Evolutionary conservation across 169 alveolate species (phyloP), one percentile per base, ranked within the genome.

Genomic region (Cryptosporidium sp.): DNA sequence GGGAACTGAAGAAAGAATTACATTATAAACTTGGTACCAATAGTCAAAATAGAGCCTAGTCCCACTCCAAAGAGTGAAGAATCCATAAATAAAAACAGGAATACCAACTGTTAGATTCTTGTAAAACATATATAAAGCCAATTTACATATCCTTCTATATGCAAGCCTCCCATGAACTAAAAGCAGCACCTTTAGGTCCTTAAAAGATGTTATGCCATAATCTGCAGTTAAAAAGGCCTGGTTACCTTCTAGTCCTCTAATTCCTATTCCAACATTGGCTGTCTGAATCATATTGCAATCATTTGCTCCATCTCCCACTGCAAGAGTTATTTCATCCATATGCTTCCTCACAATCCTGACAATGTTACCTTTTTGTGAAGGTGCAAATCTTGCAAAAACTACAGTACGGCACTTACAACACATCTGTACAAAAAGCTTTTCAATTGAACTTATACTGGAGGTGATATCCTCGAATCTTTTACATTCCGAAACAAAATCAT

Each of bases 231-330:
- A 93, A 52, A 96, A 96, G 0, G 99, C 99, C 91, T 97, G 98
- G 29, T 95, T 92, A 5, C 99, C 99, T 91, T 98, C 99, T 62
- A 96, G 92, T 31, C 99, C 99, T 51, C 94, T 93, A 31, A 97
- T 94, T 35, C 99, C 99, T 10, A 98, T 97, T 8, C 99, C 99
- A 29, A 98, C 98, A 85, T 98, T 97, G 44, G 99, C 99, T 69
- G 96, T 98, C 87, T 96, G 94, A 45, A 99, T 97, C 99, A 99
- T 99, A 31, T 98, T 97, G 52, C 97, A 99, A 93, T 99, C 99
- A 95, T 98, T 98, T 31, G 99, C 99, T 14, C 99, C 99, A 92
- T 98, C 99, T 23, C 99, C 99, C 26, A 97, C 93, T 44, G 99
- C 98, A 23, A 95, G 75, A 67, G 96, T 94, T 3, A 95, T 60